Conservation (phyloP, 495 filamentous ascomycete species). For the Melanomma pulvis-pyrius region DNA sequence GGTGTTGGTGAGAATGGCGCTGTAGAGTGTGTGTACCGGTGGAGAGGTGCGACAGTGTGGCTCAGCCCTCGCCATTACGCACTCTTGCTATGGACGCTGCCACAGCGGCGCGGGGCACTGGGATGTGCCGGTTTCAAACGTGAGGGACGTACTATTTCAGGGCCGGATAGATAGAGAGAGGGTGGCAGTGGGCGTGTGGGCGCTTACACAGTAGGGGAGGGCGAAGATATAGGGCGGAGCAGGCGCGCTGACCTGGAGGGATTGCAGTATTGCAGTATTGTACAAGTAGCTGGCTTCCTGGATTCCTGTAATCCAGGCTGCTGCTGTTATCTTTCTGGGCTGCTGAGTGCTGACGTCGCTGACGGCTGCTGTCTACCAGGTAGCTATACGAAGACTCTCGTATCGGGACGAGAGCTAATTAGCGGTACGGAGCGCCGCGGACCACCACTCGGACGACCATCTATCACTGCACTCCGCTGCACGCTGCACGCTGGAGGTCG, state of each 20-base stretch:
- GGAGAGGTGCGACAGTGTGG: conserved; percentile 12
- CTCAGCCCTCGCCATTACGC: conserved; percentile 9
- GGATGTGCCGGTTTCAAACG: conserved; percentile 26
- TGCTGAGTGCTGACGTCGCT: neutral
- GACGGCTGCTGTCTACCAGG: too few relatives aligned
- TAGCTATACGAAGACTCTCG: too few relatives aligned
- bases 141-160: conserved; percentile 16
- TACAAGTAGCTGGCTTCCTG: too few relatives aligned
- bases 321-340: neutral
- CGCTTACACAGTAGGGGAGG: neutral
- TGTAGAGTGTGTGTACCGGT: neutral
- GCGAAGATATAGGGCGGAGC: neutral
- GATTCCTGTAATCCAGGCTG: too few relatives aligned
- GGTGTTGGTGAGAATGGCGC: neutral
- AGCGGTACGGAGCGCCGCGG: too few relatives aligned
- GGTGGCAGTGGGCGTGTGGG: neutral
- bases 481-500: neutral
- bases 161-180: neutral
- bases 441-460: too few relatives aligned
- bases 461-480: too few relatives aligned
- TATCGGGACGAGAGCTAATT: too few relatives aligned
- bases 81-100: conserved; percentile 7
- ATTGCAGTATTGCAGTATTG: too few relatives aligned
- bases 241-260: too few relatives aligned
- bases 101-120: conserved; percentile 16